Evolutionary conservation across 192 early-diverging fungal genomes (phyloP).

Genomic region (Radiomyces spectabilis): DNA sequence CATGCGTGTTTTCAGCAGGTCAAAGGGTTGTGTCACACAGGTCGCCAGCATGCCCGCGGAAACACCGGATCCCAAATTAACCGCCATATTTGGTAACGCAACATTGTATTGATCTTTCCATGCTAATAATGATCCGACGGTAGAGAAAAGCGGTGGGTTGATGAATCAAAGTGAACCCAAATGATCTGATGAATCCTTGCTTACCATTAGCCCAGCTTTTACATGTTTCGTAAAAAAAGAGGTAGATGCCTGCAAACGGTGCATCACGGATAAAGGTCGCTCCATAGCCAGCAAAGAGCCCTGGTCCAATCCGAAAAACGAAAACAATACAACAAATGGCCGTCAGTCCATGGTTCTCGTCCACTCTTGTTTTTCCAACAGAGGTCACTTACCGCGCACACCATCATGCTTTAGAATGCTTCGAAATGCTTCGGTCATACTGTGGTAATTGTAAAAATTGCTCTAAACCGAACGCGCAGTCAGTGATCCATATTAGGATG

Average conservation of each 20-base stretch:
- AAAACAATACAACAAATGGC: no score
- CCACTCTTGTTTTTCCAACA: background rate
- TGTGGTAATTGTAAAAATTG: conserved; percentile 75
- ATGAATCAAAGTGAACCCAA: no score
- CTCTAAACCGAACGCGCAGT: conserved; percentile 39
- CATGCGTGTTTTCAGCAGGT: conserved; percentile 89
- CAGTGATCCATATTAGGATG: background rate
- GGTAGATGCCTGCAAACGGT: conserved; percentile 85
- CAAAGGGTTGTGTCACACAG: conserved; percentile 86
- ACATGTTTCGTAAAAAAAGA: conserved; percentile 79
- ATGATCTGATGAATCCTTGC: background rate
- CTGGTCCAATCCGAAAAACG: conserved; percentile 15
- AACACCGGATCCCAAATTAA: conserved; percentile 38
- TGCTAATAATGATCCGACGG: background rate
- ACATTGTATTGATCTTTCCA: conserved; percentile 7
- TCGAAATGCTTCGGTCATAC: conserved; percentile 53
- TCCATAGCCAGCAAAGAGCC: conserved; percentile 81
- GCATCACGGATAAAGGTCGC: conserved; percentile 86
- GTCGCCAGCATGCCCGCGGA: conserved; percentile 68
- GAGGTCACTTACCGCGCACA: conserved; percentile 36
- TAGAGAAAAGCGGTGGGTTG: no score
- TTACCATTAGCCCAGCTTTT: conserved; percentile 48
- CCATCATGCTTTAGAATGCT: conserved; percentile 68
- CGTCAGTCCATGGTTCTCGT: no score
- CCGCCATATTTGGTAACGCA: conserved; percentile 22